Percentiles rank a stretch among this genome's conserved stretches.
Evolutionary conservation across 495 filamentous ascomycete species (phyloP).

Genomic region (Delitschia confertaspora): DNA sequence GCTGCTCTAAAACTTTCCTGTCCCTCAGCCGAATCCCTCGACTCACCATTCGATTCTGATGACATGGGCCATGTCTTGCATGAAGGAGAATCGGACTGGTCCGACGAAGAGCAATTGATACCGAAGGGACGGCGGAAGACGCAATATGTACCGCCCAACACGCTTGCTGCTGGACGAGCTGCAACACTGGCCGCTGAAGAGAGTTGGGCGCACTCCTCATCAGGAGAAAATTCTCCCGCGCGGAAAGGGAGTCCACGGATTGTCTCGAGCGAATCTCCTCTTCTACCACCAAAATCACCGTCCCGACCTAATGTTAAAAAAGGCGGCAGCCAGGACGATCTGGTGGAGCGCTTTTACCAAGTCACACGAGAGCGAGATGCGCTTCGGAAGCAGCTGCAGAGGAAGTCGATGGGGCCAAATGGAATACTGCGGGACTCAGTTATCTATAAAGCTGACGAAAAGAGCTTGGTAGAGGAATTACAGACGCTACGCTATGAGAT

Average conservation of each 20-base stretch:
- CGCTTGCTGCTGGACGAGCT: neutral
- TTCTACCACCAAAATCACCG: conserved; percentile 24
- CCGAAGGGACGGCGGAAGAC: conserved; percentile 16
- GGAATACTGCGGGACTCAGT: conserved; percentile 9
- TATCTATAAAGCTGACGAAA: conserved; percentile 23
- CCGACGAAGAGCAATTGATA: conserved; percentile 25
- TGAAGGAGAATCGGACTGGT: conserved; percentile 20
- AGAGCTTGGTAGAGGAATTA: conserved; percentile 23
- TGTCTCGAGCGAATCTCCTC: conserved; percentile 10
- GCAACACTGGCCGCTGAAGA: conserved; percentile 3
- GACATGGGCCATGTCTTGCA: conserved; percentile 15
- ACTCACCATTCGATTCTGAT: neutral
- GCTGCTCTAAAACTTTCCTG: conserved; percentile 24
- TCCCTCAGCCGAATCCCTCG: conserved; percentile 25
- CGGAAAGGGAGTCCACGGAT: neutral
- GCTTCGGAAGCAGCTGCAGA: conserved; percentile 21
- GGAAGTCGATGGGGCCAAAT: conserved; percentile 9
- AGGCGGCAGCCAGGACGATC: conserved; percentile 25
- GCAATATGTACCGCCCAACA: conserved; percentile 10
- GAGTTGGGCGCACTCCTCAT: conserved; percentile 9
- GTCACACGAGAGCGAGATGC: conserved; percentile 25
- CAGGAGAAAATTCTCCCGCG: conserved; percentile 1
- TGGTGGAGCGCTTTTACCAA: conserved; percentile 22
- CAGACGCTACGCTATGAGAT: conserved; percentile 23
- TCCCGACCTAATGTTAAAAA: conserved; percentile 18